phyloP scores from a whole-genome alignment of 306 rosid species.

The Calophaca sinica region DNA sequence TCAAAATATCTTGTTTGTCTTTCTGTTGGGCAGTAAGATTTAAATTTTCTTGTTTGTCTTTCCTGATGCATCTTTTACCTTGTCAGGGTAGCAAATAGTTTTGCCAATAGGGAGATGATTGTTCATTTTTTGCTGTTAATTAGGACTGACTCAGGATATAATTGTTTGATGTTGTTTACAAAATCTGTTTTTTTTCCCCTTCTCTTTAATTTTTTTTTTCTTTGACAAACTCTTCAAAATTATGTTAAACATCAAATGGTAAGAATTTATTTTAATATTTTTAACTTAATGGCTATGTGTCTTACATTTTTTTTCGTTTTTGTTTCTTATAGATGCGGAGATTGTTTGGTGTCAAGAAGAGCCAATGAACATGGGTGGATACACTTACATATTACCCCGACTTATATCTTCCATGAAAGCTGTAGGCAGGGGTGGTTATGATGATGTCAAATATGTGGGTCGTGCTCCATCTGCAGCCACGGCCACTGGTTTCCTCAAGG shows the following conservation, averaged over 20 bases:
- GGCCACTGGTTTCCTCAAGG: slow-evolving; percentile 83
- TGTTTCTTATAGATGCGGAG: slow-evolving; percentile 79
- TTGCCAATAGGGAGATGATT: neutral
- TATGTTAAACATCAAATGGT: neutral
- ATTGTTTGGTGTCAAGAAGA: slow-evolving; percentile 98
- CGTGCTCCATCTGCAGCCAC: slow-evolving; percentile 96
- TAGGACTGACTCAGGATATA: neutral
- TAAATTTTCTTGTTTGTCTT: neutral
- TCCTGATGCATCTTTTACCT: neutral
- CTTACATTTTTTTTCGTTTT: slow-evolving; percentile 23
- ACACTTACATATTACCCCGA: slow-evolving; percentile 71
- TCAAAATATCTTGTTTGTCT: neutral
- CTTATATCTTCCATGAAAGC: slow-evolving; percentile 81
- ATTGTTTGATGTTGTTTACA: neutral
- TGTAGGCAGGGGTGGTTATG: slow-evolving; percentile 70
- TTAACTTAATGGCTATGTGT: neutral
- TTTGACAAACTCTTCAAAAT: neutral
- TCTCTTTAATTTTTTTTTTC: neutral
- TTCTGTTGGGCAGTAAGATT: neutral
- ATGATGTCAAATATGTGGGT: slow-evolving; percentile 77
- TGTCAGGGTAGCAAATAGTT: neutral
- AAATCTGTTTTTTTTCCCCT: neutral
- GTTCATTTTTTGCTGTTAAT: neutral
- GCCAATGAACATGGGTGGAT: slow-evolving; percentile 98
- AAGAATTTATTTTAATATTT: slow-evolving; percentile 1